A percentile compares a stretch with the other conserved stretches of the same genome.
Evolutionary conservation across 192 early-diverging fungal genomes (phyloP).

Genomic region (Rhizophagus prolifer): DNA sequence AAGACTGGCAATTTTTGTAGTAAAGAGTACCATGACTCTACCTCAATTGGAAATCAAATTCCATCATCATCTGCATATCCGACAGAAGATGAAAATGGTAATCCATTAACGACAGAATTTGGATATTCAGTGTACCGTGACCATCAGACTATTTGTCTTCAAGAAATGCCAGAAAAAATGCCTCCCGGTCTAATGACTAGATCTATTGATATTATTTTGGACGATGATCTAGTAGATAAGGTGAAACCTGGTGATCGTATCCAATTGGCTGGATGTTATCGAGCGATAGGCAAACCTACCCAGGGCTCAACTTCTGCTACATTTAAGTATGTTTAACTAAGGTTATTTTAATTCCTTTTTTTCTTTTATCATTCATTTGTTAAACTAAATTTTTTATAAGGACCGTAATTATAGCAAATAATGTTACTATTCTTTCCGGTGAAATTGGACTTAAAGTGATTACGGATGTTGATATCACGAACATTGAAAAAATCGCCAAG

Average conservation of each 20-base stretch:
- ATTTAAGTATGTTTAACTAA: conserved; percentile 61
- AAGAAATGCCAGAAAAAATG: conserved; percentile 99
- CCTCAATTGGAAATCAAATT: conserved; percentile 65
- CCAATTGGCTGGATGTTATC: conserved; percentile 89
- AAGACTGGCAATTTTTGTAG: conserved; percentile 76
- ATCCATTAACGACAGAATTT: conserved; percentile 90
- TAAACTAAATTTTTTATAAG: conserved; percentile 35
- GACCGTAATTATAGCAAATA: conserved; percentile 87
- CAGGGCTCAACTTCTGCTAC: conserved; percentile 74
- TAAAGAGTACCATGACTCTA: conserved; percentile 88
- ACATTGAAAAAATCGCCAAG: conserved; percentile 77
- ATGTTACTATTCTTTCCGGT: conserved; percentile 70
- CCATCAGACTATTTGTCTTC: conserved; percentile 90
- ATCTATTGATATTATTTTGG: conserved; percentile 90
- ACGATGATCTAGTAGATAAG: conserved; percentile 93
- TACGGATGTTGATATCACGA: conserved; percentile 81
- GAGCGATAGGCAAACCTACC: conserved; percentile 78
- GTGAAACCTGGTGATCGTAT: conserved; percentile 98
- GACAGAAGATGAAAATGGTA: conserved; percentile 93
- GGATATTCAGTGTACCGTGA: conserved; percentile 88
- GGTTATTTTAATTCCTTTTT: neutral
- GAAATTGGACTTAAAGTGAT: conserved; percentile 68
- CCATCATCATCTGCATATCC: conserved; percentile 83
- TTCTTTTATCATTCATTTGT: neutral
- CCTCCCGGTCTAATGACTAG: conserved; percentile 92